Conservation (phyloP, 495 filamentous ascomycete genomes). For the Durotheca rogersii region DNA sequence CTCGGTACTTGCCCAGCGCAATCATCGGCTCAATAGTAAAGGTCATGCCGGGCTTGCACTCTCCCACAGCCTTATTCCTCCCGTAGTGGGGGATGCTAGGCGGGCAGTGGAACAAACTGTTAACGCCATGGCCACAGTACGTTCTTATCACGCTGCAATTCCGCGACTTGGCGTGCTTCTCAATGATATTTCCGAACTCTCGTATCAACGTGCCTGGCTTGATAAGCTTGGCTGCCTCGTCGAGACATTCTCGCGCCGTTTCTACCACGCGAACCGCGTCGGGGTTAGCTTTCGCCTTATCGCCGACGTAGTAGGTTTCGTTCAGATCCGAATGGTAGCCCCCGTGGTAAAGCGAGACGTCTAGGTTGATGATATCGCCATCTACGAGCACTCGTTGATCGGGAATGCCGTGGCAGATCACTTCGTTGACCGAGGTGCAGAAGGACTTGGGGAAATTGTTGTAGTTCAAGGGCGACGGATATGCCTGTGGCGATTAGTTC, state of each 20-base stretch:
- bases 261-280: constrained; percentile 86
- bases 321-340: constrained; percentile 89
- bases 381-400: constrained; percentile 76
- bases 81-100: constrained; percentile 87
- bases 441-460: constrained; percentile 96
- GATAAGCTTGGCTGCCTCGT: constrained; percentile 80
- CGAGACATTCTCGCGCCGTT: constrained; percentile 74
- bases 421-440: constrained; percentile 93
- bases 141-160: constrained; percentile 81
- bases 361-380: constrained; percentile 87
- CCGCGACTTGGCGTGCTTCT: constrained; percentile 77
- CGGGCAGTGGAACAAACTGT: constrained; percentile 78
- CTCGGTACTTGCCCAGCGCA: constrained; percentile 73
- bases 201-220: constrained; percentile 86
- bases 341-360: constrained; percentile 82
- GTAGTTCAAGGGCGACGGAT: constrained; percentile 96
- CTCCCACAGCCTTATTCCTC: constrained; percentile 87
- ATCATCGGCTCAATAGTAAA: constrained; percentile 96
- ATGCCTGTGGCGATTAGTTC: constrained; percentile 63
- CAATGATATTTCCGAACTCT: constrained; percentile 80
- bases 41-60: constrained; percentile 85
- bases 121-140: constrained; percentile 90
- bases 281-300: constrained; percentile 68
- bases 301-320: constrained; percentile 89
- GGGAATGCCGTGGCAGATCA: constrained; percentile 93